These are phyloP conservation scores for Ogataea minuta DNA, from an alignment of 805 yeast genomes.

Conservation along the genomic window DNA sequence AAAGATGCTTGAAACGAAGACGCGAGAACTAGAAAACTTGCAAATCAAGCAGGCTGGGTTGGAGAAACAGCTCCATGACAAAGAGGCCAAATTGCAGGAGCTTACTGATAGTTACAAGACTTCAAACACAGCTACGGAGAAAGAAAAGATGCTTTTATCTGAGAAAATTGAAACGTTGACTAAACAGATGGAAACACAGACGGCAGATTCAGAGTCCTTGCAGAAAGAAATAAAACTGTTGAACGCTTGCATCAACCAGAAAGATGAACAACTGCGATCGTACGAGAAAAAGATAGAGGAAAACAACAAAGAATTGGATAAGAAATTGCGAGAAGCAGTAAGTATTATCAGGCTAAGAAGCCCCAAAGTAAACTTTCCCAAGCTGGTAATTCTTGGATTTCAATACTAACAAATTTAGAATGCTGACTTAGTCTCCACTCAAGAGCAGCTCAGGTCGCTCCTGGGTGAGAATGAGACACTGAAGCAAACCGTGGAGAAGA, in stretches of 20 bases:
- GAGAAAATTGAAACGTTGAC: slow-evolving; percentile 23
- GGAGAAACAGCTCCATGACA: slow-evolving; percentile 14
- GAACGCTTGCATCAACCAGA: slow-evolving; percentile 29
- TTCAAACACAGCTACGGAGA: slow-evolving; percentile 7
- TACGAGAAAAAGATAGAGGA: slow-evolving; percentile 31
- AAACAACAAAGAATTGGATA: slow-evolving; percentile 34
- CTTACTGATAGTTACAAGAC: slow-evolving; percentile 13
- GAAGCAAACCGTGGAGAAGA: slow-evolving; percentile 37
- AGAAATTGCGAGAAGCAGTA: slow-evolving; percentile 34
- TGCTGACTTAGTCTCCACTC: slow-evolving; percentile 30
- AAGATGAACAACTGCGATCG: slow-evolving; percentile 34
- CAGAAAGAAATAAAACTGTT: slow-evolving; percentile 33
- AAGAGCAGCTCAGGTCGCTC: slow-evolving; percentile 37
- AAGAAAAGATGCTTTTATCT: slow-evolving; percentile 18
- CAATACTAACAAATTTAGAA: slow-evolving; percentile 24
- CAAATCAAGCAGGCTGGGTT: slow-evolving; percentile 11
- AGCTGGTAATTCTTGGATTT: background rate
- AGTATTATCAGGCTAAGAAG: slow-evolving; percentile 17
- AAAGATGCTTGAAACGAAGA: slow-evolving; percentile 29
- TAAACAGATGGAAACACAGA: slow-evolving; percentile 12
- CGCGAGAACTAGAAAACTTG: slow-evolving; percentile 25
- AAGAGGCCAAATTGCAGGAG: slow-evolving; percentile 6
- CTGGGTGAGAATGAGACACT: slow-evolving; percentile 46
- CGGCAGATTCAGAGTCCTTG: slow-evolving; percentile 12
- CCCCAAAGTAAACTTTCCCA: slow-evolving; percentile 16